Conservation (phyloP, 768 basidiomycete species). For the Phlebiopsis gigantea region DNA sequence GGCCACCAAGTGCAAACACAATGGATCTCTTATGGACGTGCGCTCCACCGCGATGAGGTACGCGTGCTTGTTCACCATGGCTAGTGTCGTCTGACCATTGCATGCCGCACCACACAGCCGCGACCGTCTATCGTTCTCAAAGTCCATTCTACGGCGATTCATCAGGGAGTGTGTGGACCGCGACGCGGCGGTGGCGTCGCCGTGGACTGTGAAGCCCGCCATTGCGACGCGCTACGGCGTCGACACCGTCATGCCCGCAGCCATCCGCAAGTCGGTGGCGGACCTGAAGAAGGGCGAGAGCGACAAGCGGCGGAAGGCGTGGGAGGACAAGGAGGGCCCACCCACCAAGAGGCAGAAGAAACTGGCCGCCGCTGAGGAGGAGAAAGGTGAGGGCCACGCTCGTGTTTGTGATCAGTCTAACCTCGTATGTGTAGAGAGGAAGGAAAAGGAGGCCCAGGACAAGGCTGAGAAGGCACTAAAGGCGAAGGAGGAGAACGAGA, state of each 20-base stretch:
- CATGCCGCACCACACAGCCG: slow-evolving; percentile 46
- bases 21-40: slow-evolving; percentile 80
- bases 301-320: slow-evolving; percentile 87
- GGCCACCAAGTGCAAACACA: slow-evolving; percentile 54
- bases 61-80: slow-evolving; percentile 13
- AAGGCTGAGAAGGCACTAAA: slow-evolving; percentile 61
- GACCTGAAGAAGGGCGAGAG: slow-evolving; percentile 82
- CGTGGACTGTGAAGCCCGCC: slow-evolving; percentile 88
- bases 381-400: slow-evolving; percentile 49
- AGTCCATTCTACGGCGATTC: slow-evolving; percentile 94
- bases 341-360: slow-evolving; percentile 81
- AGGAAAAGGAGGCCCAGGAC: slow-evolving; percentile 65
- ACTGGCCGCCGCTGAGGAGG: slow-evolving; percentile 65
- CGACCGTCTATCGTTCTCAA: slow-evolving; percentile 92
- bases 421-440: slow-evolving; percentile 46
- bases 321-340: slow-evolving; percentile 84
- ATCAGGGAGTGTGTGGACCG: slow-evolving; percentile 94
- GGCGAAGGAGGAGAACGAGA: slow-evolving; percentile 67
- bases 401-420: neutral
- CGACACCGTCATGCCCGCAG: slow-evolving; percentile 80
- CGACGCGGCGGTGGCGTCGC: slow-evolving; percentile 86
- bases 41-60: slow-evolving; percentile 78
- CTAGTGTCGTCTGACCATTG: neutral
- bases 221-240: slow-evolving; percentile 87
- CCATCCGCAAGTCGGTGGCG: slow-evolving; percentile 73